Evolutionary conservation across 2,329 filamentous ascomycete species (phyloP).

Genomic region (Penicillium sp.): DNA sequence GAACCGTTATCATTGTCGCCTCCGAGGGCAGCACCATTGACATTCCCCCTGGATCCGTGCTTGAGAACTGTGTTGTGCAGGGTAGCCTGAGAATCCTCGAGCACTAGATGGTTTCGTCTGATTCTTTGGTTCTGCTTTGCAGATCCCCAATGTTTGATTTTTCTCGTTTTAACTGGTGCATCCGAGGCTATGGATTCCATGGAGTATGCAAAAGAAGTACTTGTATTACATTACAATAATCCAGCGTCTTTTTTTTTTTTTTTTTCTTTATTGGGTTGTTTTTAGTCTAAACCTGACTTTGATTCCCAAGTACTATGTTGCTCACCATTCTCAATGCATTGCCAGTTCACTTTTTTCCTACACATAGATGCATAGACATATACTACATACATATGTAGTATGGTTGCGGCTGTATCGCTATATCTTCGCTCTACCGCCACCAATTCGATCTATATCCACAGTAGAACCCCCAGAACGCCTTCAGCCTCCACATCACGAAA

Average conservation of each 20-base stretch:
- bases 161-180: conserved; percentile 22
- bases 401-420: too few relatives aligned
- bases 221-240: conserved; percentile 31
- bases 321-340: conserved; percentile 17
- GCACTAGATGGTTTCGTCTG: conserved; percentile 50
- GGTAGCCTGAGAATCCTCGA: conserved; percentile 78
- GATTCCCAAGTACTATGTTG: conserved; percentile 15
- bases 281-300: conserved; percentile 13
- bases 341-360: neutral
- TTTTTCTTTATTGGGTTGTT: conserved; percentile 12
- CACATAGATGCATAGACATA: neutral
- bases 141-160: neutral
- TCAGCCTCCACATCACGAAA: neutral
- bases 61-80: conserved; percentile 99
- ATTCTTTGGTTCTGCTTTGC: neutral
- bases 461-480: neutral
- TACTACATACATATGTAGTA: neutral
- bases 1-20: conserved; percentile 95
- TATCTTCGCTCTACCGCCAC: neutral
- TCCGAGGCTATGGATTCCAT: conserved; percentile 24
- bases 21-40: conserved; percentile 98
- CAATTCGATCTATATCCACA: neutral
- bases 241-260: conserved; percentile 23
- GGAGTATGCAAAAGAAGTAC: conserved; percentile 28
- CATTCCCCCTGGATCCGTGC: conserved; percentile 89